Percentiles rank a stretch among this genome's conserved stretches.
Evolutionary conservation across 179 eudicot genomes (phyloP).

Genomic region (Silene coronaria): DNA sequence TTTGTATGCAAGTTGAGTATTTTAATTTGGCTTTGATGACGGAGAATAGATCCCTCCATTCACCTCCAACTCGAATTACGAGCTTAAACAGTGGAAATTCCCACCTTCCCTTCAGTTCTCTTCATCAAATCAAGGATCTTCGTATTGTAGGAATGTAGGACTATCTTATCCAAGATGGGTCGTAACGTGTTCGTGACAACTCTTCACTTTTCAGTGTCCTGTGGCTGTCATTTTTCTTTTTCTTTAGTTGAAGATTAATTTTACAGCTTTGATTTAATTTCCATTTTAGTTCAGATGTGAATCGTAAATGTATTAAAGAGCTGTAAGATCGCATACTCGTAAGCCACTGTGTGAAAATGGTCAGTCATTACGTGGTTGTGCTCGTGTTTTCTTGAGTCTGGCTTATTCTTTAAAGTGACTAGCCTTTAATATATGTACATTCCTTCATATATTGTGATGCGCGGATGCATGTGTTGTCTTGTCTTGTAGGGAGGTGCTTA

Average conservation of each 20-base stretch:
- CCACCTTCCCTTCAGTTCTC: too few species aligned
- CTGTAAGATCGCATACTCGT: not conserved
- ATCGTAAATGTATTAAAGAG: too few species aligned
- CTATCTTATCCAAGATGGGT: not conserved
- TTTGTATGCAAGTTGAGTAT: too few species aligned
- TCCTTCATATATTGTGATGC: not conserved
- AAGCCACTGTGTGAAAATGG: not conserved
- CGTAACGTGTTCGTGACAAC: not conserved
- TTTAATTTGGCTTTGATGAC: too few species aligned
- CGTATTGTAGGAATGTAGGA: too few species aligned
- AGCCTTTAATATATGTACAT: not conserved
- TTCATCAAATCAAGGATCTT: too few species aligned
- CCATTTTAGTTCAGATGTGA: not conserved
- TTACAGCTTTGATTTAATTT: not conserved
- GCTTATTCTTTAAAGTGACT: not conserved
- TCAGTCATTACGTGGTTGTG: too few species aligned
- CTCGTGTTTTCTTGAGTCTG: not conserved
- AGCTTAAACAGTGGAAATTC: too few species aligned
- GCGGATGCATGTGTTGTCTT: not conserved
- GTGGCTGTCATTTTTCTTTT: not conserved
- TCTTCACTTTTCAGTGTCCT: not conserved
- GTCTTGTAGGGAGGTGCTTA: too few species aligned
- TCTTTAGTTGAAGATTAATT: too few species aligned
- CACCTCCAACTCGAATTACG: too few species aligned
- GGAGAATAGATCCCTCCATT: too few species aligned